Conservation (phyloP, 495 filamentous ascomycete species). For the Penicillium bialowiezense region DNA sequence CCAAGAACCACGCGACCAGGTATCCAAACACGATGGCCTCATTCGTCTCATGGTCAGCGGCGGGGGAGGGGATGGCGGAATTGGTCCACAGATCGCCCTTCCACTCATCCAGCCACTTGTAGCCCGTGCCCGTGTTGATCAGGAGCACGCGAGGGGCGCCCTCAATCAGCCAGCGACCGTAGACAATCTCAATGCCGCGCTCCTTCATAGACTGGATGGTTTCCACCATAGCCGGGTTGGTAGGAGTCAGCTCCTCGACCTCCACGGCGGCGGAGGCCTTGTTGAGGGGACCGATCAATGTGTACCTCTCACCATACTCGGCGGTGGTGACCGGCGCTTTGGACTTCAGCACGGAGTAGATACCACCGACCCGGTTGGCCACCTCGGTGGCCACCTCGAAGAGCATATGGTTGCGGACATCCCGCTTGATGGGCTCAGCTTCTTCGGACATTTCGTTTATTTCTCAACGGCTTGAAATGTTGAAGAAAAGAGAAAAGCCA, state of each 20-base stretch:
- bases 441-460: constrained; percentile 29
- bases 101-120: constrained; percentile 92
- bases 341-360: constrained; percentile 98
- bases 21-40: constrained; percentile 98
- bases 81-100: constrained; percentile 93
- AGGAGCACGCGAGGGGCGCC: constrained; percentile 90
- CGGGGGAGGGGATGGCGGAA: constrained; percentile 87
- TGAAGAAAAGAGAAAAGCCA: constrained; percentile 6
- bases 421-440: constrained; percentile 50
- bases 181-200: constrained; percentile 84
- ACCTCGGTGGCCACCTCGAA: constrained; percentile 97
- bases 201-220: constrained; percentile 89
- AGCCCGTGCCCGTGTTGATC: constrained; percentile 92
- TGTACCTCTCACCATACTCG: constrained; percentile 97
- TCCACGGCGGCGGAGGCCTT: constrained; percentile 89
- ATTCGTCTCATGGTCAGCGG: constrained; percentile 91
- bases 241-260: constrained; percentile 86
- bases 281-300: constrained; percentile 91
- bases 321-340: constrained; percentile 97
- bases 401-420: constrained; percentile 77
- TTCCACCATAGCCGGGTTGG: constrained; percentile 71
- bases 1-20: constrained; percentile 95
- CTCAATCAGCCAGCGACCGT: constrained; percentile 97
- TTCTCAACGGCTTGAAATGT: not conserved
- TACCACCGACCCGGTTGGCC: constrained; percentile 95